These are phyloP conservation scores for Brassica balearica DNA, from an alignment of 441 rosid species.

Conservation along the genomic window DNA sequence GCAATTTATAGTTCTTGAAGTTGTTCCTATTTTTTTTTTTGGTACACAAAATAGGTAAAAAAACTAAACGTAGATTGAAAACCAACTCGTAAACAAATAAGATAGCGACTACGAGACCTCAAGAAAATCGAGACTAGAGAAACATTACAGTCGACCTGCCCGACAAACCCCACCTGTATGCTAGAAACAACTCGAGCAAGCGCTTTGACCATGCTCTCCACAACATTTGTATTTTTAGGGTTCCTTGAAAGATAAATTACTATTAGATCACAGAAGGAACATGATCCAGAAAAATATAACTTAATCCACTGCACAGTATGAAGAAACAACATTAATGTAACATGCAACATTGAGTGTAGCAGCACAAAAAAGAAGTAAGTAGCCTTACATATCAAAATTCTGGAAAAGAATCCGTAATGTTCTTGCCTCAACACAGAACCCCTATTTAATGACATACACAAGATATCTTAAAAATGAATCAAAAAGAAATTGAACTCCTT, in stretches of 20 bases:
- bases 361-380: conserved; percentile 30
- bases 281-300: conserved; percentile 33
- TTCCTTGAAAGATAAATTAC: conserved; percentile 56
- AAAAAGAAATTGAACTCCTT: conserved; percentile 20
- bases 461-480: conserved; percentile 34
- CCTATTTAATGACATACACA: conserved; percentile 61
- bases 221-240: conserved; percentile 96
- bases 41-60: conserved; percentile 31
- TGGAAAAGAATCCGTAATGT: conserved; percentile 86
- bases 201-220: conserved; percentile 97
- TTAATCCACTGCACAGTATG: conserved; percentile 5
- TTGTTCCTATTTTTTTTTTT: conserved; percentile 14
- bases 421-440: conserved; percentile 97
- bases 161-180: conserved; percentile 74
- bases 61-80: conserved; percentile 32
- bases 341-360: conserved; percentile 35
- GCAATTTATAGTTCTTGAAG: conserved; percentile 12
- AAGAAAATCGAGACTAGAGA: conserved; percentile 23
- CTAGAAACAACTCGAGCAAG: conserved; percentile 97
- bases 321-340: background rate
- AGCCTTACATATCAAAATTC: conserved; percentile 94
- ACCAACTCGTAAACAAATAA: conserved; percentile 27
- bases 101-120: conserved; percentile 12
- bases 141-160: conserved; percentile 13
- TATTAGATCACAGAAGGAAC: background rate